These are phyloP conservation scores for Ensete ventricosum DNA, from an alignment of 176 grass and related monocot species.

Conservation along the genomic window DNA sequence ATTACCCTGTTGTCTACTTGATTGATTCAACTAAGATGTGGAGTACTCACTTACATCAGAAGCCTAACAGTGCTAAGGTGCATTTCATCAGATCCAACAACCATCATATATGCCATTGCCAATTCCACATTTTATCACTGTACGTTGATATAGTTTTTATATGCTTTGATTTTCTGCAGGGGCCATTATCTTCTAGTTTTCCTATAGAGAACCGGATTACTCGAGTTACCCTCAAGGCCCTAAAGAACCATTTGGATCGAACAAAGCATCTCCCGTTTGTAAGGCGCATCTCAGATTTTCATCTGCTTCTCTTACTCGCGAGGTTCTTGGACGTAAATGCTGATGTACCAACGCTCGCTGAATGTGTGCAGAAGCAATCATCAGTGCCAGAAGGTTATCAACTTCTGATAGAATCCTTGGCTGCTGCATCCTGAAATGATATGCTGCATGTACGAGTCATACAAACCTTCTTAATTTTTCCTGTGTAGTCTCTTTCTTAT, in stretches of 20 bases:
- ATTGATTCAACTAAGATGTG: neutral
- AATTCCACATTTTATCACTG: too few relatives aligned
- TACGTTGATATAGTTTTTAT: too few relatives aligned
- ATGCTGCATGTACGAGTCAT: too few relatives aligned
- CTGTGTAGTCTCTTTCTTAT: too few relatives aligned
- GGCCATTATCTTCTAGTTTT: conserved; percentile 51
- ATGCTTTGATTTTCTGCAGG: conserved; percentile 26
- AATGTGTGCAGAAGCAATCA: conserved; percentile 52
- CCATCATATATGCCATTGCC: neutral
- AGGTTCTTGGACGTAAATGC: conserved; percentile 52
- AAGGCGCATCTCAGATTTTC: conserved; percentile 83
- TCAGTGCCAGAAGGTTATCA: conserved; percentile 71
- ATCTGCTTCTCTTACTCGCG: conserved; percentile 60
- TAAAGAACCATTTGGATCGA: conserved; percentile 56
- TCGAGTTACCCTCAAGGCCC: conserved; percentile 22
- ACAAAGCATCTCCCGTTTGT: conserved; percentile 64
- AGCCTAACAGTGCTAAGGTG: neutral
- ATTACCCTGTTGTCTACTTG: neutral
- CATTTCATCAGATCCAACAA: neutral
- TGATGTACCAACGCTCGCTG: conserved; percentile 59
- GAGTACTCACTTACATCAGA: neutral
- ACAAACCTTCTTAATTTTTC: too few relatives aligned
- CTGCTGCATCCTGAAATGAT: conserved; percentile 22
- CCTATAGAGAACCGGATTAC: conserved; percentile 67
- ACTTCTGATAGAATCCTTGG: conserved; percentile 79